Evolutionary conservation across 2,329 filamentous ascomycete genomes (phyloP).

Genomic region (Nothophaeocryptopus gaeumannii): DNA sequence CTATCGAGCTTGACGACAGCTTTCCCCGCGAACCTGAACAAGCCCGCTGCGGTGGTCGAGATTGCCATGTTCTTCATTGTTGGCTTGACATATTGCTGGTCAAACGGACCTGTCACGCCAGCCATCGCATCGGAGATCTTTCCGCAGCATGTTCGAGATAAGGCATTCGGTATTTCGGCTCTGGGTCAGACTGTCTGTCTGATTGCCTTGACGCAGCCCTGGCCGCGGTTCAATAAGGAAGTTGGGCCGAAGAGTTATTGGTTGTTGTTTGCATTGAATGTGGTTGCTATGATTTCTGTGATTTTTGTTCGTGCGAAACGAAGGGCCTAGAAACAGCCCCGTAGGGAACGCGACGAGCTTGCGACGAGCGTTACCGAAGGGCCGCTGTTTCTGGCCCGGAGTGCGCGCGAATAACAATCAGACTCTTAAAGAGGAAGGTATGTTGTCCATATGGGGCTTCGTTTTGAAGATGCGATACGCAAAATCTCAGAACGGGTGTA

Average conservation of each 20-base stretch:
- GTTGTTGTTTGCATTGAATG: conserved; percentile 41
- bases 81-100: conserved; percentile 44
- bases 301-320: conserved; percentile 54
- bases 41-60: conserved; percentile 39
- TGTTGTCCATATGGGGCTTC: no score
- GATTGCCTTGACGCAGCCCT: conserved; percentile 41
- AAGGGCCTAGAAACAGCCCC: no score
- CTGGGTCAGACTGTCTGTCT: conserved; percentile 41
- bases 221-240: conserved; percentile 40
- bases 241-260: conserved; percentile 42
- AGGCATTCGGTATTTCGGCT: conserved; percentile 37
- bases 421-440: no score
- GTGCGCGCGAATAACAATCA: no score
- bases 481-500: no score
- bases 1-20: conserved; percentile 39
- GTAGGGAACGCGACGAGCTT: no score
- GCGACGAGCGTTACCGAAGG: no score
- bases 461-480: no score
- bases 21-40: conserved; percentile 40
- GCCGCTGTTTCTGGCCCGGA: no score
- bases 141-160: conserved; percentile 42
- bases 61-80: conserved; percentile 46
- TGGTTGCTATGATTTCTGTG: conserved; percentile 49
- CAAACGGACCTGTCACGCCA: conserved; percentile 41
- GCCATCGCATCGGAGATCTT: conserved; percentile 42